phyloP scores from a whole-genome alignment of 2,329 filamentous ascomycete genomes.

The Ilyonectria mors-panacis region DNA sequence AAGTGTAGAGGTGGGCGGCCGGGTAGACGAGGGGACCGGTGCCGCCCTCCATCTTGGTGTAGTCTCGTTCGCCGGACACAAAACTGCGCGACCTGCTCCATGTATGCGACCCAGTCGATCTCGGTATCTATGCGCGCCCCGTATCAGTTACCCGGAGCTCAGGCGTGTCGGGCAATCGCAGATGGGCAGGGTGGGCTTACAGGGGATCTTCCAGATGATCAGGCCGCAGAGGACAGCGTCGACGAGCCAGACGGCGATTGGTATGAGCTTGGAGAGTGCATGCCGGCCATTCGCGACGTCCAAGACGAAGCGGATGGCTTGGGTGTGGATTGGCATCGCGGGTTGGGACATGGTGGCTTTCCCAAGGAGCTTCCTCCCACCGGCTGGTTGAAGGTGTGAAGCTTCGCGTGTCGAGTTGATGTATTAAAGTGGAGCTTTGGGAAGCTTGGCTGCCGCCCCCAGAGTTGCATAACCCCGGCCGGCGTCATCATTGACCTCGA shows the following conservation, averaged over 20 bases:
- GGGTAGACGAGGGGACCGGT: slow-evolving; percentile 97
- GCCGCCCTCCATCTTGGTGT: slow-evolving; percentile 85
- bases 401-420: slow-evolving; percentile 32
- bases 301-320: slow-evolving; percentile 51
- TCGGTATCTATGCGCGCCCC: slow-evolving; percentile 79
- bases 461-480: slow-evolving; percentile 44
- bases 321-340: slow-evolving; percentile 43
- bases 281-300: slow-evolving; percentile 66
- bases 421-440: slow-evolving; percentile 36
- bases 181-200: slow-evolving; percentile 67
- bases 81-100: slow-evolving; percentile 91
- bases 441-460: slow-evolving; percentile 40
- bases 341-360: slow-evolving; percentile 48
- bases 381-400: slow-evolving; percentile 32
- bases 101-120: slow-evolving; percentile 98
- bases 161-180: not conserved
- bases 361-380: slow-evolving; percentile 11
- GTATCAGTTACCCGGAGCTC: slow-evolving; percentile 25
- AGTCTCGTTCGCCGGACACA: slow-evolving; percentile 88
- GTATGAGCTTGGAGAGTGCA: slow-evolving; percentile 64
- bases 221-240: slow-evolving; percentile 81
- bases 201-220: slow-evolving; percentile 86
- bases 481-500: not conserved
- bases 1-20: slow-evolving; percentile 93
- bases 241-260: slow-evolving; percentile 75